A percentile compares a stretch with the other conserved stretches of the same genome.
Evolutionary conservation across 805 yeast species (phyloP).

Genomic region (Monosporozyma aerobia): DNA sequence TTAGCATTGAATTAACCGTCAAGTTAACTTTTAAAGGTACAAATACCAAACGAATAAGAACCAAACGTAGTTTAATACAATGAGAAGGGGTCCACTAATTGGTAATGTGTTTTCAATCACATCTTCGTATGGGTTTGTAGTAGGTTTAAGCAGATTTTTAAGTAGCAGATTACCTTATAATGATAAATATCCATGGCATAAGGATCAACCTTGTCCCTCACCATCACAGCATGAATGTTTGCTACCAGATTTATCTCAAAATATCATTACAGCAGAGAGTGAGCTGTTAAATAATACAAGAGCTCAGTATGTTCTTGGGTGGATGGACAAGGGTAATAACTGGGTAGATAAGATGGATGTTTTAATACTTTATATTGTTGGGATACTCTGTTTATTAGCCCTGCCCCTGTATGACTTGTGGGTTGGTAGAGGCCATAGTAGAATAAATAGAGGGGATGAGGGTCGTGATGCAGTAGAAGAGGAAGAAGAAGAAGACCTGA

Average conservation of each 20-base stretch:
- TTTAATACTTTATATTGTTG: neutral
- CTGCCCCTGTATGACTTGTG: neutral
- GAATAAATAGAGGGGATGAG: neutral
- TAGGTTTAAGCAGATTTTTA: constrained; percentile 8
- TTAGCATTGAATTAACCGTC: neutral
- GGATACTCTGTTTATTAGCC: neutral
- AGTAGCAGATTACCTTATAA: constrained; percentile 6
- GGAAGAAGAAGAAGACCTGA: no score
- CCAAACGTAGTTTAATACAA: neutral
- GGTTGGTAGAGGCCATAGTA: neutral
- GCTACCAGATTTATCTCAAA: neutral
- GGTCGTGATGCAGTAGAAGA: neutral
- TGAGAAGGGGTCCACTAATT: constrained; percentile 16
- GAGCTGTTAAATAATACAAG: neutral
- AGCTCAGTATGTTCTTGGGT: neutral
- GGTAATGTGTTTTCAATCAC: constrained; percentile 11
- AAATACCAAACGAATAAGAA: neutral
- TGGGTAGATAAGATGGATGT: constrained; percentile 1
- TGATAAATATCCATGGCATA: neutral
- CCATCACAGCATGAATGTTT: neutral
- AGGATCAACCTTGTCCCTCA: constrained; percentile 6
- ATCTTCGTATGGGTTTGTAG: constrained; percentile 11
- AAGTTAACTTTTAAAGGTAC: neutral
- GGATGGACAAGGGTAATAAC: neutral
- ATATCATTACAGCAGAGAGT: neutral